A percentile compares a stretch with the other conserved stretches of the same genome.
Evolutionary conservation across 1,139 yeast species (phyloP).

Genomic region (Arxiozyma slooffiae): DNA sequence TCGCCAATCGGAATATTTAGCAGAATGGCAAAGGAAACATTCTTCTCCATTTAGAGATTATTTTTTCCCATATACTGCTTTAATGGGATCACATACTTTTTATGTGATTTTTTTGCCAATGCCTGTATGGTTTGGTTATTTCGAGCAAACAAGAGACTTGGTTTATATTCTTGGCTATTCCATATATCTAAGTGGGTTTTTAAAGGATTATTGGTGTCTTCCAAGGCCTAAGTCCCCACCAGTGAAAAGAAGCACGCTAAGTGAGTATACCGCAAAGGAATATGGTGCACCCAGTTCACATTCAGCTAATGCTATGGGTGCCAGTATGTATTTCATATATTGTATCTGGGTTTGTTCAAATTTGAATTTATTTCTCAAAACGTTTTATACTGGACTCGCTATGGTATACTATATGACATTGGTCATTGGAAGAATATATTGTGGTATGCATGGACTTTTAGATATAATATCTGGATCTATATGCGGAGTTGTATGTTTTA

Average conservation of each 20-base stretch:
- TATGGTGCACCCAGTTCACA: constrained; percentile 95
- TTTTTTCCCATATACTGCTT: constrained; percentile 84
- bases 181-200: constrained; percentile 65
- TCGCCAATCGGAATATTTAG: constrained; percentile 54
- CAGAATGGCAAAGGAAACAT: constrained; percentile 44
- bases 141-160: constrained; percentile 53
- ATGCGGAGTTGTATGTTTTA: constrained; percentile 47
- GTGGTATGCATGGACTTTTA: constrained; percentile 95
- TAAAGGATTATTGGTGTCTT: constrained; percentile 78
- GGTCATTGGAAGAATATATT: constrained; percentile 73
- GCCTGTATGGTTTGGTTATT: constrained; percentile 75
- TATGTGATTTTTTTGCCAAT: constrained; percentile 82
- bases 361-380: constrained; percentile 8
- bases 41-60: constrained; percentile 51
- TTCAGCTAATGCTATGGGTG: constrained; percentile 86
- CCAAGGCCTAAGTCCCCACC: constrained; percentile 95
- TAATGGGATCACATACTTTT: constrained; percentile 86
- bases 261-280: constrained; percentile 81
- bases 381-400: constrained; percentile 14
- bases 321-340: constrained; percentile 34
- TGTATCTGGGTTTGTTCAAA: constrained; percentile 10
- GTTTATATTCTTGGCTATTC: constrained; percentile 76
- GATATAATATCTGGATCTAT: constrained; percentile 61
- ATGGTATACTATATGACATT: constrained; percentile 53
- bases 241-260: constrained; percentile 76